Base-by-base conservation (phyloP, 78 protist genomes). In the Dictyostelium purpureum region DNA sequence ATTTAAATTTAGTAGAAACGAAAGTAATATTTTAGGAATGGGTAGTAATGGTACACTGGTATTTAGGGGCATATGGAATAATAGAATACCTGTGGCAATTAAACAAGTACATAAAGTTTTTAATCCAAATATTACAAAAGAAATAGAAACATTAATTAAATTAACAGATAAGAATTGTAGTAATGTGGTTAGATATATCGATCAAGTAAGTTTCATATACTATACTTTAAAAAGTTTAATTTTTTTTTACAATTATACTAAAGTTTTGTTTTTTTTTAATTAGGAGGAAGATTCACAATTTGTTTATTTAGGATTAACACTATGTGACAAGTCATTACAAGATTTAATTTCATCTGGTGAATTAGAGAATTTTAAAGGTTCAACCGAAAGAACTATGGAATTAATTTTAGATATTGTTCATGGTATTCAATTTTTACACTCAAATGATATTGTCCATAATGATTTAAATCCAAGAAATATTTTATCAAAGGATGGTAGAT, bases 11-110 rank as follows among this genome's bases (percentile, higher is more conserved):
- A 83, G 35, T 42, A 70, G 63, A 45, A 73, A 54, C 26, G 59
- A 51, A 19, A 5, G 26, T 16, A 42, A 73, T 43, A 59, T 83
- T 10, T 38, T 83, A 0, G 91, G 91, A 2, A 45, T 80, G 43
- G 91, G 91, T 21, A 71, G 81, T 43, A 83, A 83, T 83, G 91
- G 91, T 21, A 83, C 91, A 61, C 33, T 73, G 61, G 91, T 83
- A 9, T 83, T 24, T 59, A 35, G 37, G 9, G 91, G 91, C 0
- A 14, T 73, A 7, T 83, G 91, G 91, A 71, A 43, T 59, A 57
- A 83, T 18, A 56, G 38, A 40, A 35, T 83, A 5, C 91, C 80
- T 21, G 81, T 83, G 6, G 91, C 91, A 1, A 37, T 83, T 49
- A 83, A 83, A 37, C 73, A 57, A 73, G 59, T 83, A 73, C 54